These are phyloP conservation scores for Staphylotrichum longicolle DNA, from an alignment of 495 filamentous ascomycete species.

Conservation along the genomic window DNA sequence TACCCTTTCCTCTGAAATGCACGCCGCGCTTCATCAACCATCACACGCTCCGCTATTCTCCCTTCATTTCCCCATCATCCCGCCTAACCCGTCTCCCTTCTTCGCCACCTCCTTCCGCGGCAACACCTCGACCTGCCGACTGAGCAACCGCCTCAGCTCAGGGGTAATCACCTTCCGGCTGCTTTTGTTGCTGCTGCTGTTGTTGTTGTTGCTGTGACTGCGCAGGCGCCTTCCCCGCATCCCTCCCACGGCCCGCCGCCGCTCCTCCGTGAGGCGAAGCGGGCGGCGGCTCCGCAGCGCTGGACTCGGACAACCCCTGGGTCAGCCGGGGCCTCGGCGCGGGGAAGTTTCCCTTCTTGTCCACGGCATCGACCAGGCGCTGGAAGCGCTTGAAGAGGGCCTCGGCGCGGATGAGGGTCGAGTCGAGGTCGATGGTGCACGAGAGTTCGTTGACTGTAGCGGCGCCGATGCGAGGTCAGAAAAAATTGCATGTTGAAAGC, in stretches of 20 bases:
- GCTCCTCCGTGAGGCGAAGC: not conserved
- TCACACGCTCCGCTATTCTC: not conserved
- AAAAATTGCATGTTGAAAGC: not conserved
- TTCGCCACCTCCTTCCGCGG: slow-evolving; percentile 53
- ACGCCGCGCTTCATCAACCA: too few relatives aligned
- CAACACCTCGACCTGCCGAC: slow-evolving; percentile 64
- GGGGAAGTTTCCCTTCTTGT: slow-evolving; percentile 81
- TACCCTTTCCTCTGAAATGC: too few relatives aligned
- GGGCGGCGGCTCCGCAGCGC: slow-evolving; percentile 4
- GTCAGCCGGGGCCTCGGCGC: slow-evolving; percentile 41
- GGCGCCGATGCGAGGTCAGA: too few relatives aligned
- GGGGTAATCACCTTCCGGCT: slow-evolving; percentile 69
- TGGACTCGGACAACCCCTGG: slow-evolving; percentile 7
- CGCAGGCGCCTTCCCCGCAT: slow-evolving; percentile 22
- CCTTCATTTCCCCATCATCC: not conserved
- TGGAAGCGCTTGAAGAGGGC: slow-evolving; percentile 84
- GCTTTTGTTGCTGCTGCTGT: slow-evolving; percentile 21
- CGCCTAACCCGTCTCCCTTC: slow-evolving; percentile 37
- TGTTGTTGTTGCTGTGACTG: slow-evolving; percentile 3
- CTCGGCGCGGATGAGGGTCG: slow-evolving; percentile 82
- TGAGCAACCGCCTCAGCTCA: slow-evolving; percentile 73
- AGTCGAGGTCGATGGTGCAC: slow-evolving; percentile 83
- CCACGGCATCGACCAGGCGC: slow-evolving; percentile 79
- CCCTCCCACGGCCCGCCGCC: slow-evolving; percentile 1
- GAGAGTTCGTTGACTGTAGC: slow-evolving; percentile 85